Evolutionary conservation across 2,329 filamentous ascomycete species (phyloP), one percentile per base, ranked within the genome.

Genomic region (Lecanicillium sp.): DNA sequence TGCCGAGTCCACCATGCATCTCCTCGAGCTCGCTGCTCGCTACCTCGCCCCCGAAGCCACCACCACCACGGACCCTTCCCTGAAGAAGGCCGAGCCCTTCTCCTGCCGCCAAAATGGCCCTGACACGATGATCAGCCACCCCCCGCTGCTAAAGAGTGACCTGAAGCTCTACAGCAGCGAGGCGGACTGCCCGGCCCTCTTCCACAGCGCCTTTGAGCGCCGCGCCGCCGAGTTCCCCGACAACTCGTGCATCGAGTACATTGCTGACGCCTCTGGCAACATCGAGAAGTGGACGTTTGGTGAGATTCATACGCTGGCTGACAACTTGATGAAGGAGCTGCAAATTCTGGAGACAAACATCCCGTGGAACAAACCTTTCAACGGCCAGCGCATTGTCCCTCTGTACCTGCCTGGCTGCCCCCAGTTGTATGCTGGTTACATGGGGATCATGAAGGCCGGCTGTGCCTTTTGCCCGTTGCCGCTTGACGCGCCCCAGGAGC

Each of bases 351-450:
- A 48, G 19, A 37, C 38, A 19, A 43, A 48, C 27, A 80, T 85
- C 12, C 56, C 62, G 11, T 69, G 68, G 23, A 75, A 85, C 51
- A 50, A 57, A 32, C 51, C 39, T 26, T 52, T 52, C 9, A 43
- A 43, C 15, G 49, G 42, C 39, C 47, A 24, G 33, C 63, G 74
- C 14, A 66, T 95, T 27, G 51, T 52, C 15, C 51, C 51, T 3
- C 36, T 52, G 6, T 50, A 51, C 37, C 43, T 52, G 7, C 43
- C 51, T n/a, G 42, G 39, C 12, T 42, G 47, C 35, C 37, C 48
- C 2, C 48, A 52, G 42, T 43, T 52, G 8, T 44, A 44, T 26
- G 43, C 48, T 6, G 40, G 41, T 4, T 44, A 46, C 19, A 51
- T 55, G 20, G 39, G 63, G 5, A 53, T 54, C 12, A 46, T 44